Evolutionary conservation across 2,329 filamentous ascomycete genomes (phyloP), one percentile per base, ranked within the genome.

Genomic region (Penicillium janthinellum): DNA sequence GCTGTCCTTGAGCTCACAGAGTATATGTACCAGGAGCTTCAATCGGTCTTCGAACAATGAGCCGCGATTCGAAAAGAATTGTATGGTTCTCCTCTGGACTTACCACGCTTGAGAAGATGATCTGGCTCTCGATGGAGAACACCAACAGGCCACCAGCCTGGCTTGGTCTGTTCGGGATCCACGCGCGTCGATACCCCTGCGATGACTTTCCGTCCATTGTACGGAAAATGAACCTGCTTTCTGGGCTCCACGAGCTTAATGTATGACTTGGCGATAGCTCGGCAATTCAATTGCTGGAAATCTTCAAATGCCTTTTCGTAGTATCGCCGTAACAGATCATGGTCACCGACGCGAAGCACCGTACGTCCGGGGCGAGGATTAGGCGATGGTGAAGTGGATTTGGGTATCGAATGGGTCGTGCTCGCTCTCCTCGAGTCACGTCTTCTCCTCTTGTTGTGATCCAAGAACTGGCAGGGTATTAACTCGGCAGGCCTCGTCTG

Each of bases 201-300:
- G 34, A 73, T 68, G 15, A 70, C 63, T 45, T 70, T 74, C 14
- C 70, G 69, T 39, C 73, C 80, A 64, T 82, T 82, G 64, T 82
- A 82, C 2, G 80, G 80, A 63, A 79, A 77, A 50, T 76, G 78
- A 2, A 78, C 77, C 67, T 82, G 79, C 67, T 82, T 82, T 37
- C 76, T 74, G 3, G 79, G 80, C 50, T 81, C 77, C 28, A 81
- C 79, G 5, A 75, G 71, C 60, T 78, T 81, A 59, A 82, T 80
- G 60, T 79, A 81, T 4, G 74, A 75, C 61, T 81, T 81, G 22
- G 75, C 74, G 22, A 82, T 73, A 17, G 75, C 68, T 5, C 78
- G 78, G 54, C 79, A 81, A 54, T 77, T 78, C 42, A 79, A 70
- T 59, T 82, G 80, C 60, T 81, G 78, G 59, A 82, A 75, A 34